A percentile compares a stretch with the other conserved stretches of the same genome.
phyloP scores from a whole-genome alignment of 164 flowering plant genomes.

The Platanus orientalis region DNA sequence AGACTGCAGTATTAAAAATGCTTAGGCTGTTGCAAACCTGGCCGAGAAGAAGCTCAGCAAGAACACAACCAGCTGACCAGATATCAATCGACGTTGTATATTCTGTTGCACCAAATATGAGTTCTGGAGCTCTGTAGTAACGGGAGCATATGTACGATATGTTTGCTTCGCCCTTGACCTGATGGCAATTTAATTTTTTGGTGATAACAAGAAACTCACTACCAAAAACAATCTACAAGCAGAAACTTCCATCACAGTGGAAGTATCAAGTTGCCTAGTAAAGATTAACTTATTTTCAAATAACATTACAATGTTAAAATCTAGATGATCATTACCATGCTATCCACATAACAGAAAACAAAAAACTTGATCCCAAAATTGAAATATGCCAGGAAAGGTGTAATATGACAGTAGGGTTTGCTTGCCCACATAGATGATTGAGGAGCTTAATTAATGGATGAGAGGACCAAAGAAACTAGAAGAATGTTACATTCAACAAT shows the following conservation, averaged over 20 bases:
- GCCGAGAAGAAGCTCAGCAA: constrained; percentile 77
- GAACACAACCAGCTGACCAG: constrained; percentile 98
- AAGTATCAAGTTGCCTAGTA: too few species aligned
- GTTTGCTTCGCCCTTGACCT: constrained; percentile 95
- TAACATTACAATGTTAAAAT: too few species aligned
- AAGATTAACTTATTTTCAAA: too few species aligned
- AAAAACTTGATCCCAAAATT: too few species aligned
- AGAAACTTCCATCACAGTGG: too few species aligned
- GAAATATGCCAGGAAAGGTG: too few species aligned
- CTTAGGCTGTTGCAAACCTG: not conserved
- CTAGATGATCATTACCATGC: too few species aligned
- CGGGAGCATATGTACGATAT: constrained; percentile 95
- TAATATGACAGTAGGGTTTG: too few species aligned
- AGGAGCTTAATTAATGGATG: not conserved
- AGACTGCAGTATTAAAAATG: constrained; percentile 63
- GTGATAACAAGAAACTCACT: not conserved
- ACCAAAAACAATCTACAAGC: not conserved
- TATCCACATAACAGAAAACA: too few species aligned
- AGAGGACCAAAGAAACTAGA: not conserved
- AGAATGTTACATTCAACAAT: too few species aligned
- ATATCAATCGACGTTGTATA: constrained; percentile 45
- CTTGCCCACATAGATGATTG: too few species aligned
- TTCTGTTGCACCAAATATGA: too few species aligned
- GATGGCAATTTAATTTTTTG: constrained; percentile 2
- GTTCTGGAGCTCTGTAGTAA: constrained; percentile 38